Percentiles rank a stretch among this genome's conserved stretches.
These are phyloP conservation scores for Geotrichum klebahnii DNA, from an alignment of 1,139 yeast species.

Conservation along the genomic window DNA sequence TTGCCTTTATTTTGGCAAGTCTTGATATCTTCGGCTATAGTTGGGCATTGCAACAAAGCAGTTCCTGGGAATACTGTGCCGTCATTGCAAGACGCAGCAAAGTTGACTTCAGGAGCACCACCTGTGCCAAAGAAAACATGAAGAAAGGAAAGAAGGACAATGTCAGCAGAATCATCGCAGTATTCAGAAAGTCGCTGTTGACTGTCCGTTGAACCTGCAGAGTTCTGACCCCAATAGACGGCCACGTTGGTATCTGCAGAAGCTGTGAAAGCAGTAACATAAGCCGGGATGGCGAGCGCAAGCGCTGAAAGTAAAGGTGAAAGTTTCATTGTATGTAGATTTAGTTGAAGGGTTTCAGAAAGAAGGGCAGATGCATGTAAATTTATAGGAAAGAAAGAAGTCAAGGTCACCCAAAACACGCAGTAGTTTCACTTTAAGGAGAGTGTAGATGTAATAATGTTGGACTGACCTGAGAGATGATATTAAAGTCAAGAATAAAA, in stretches of 20 bases:
- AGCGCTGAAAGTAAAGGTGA: neutral
- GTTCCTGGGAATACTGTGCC: constrained; percentile 34
- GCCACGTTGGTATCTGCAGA: constrained; percentile 53
- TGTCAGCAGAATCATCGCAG: constrained; percentile 70
- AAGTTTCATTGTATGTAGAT: neutral
- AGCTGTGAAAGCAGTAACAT: constrained; percentile 12
- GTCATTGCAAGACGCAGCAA: constrained; percentile 53
- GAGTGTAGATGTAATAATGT: too few relatives aligned
- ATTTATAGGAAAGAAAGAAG: too few relatives aligned
- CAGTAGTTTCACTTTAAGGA: too few relatives aligned
- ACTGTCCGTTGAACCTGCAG: constrained; percentile 51
- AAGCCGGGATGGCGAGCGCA: constrained; percentile 1
- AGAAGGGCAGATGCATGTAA: neutral
- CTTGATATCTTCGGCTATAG: constrained; percentile 63
- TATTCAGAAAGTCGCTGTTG: constrained; percentile 63
- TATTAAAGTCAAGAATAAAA: too few relatives aligned
- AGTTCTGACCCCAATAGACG: constrained; percentile 88
- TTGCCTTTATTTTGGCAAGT: constrained; percentile 73
- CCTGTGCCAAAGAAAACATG: constrained; percentile 52
- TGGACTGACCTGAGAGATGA: too few relatives aligned
- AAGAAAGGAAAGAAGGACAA: constrained; percentile 68
- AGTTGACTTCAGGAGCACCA: constrained; percentile 50
- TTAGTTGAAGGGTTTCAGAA: too few relatives aligned
- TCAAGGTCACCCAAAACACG: too few relatives aligned
- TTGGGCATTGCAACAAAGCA: constrained; percentile 42